These are phyloP conservation scores for Exophiala viscosa DNA, from an alignment of 2,329 filamentous ascomycete genomes.

Conservation along the genomic window DNA sequence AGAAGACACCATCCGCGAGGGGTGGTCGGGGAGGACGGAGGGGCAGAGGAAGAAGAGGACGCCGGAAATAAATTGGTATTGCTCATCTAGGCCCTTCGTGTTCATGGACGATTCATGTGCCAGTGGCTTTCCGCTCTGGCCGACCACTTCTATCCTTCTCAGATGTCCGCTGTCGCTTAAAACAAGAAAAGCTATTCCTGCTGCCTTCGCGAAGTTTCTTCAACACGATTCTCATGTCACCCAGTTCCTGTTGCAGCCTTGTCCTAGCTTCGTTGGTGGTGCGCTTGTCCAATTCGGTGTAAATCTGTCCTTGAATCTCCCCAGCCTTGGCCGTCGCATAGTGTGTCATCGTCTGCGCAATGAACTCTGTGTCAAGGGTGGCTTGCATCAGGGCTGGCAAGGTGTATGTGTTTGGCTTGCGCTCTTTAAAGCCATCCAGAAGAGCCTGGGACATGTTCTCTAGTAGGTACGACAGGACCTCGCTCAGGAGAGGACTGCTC, in stretches of 20 bases:
- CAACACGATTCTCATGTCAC: conserved; percentile 80
- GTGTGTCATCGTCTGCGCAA: conserved; percentile 85
- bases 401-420: conserved; percentile 58
- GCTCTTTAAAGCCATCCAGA: conserved; percentile 71
- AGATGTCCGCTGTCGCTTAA: conserved; percentile 58
- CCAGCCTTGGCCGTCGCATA: conserved; percentile 82
- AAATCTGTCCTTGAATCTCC: conserved; percentile 82
- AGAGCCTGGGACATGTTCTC: conserved; percentile 76
- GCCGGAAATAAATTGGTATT: conserved; percentile 36
- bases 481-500: conserved; percentile 68
- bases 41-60: conserved; percentile 39
- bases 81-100: no score
- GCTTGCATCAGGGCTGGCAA: conserved; percentile 90
- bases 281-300: conserved; percentile 80
- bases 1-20: conserved; percentile 8
- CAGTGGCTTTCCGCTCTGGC: conserved; percentile 4
- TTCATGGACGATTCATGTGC: not conserved
- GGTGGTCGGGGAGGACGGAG: not conserved
- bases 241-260: conserved; percentile 77
- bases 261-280: conserved; percentile 84
- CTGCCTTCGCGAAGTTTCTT: conserved; percentile 79
- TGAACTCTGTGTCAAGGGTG: conserved; percentile 93
- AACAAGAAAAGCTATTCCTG: conserved; percentile 83
- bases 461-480: conserved; percentile 81
- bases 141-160: conserved; percentile 22